These are phyloP conservation scores for Physcomitrium patens DNA, from an alignment of 225 moss, liverwort and hornwort species.

Conservation along the genomic window DNA sequence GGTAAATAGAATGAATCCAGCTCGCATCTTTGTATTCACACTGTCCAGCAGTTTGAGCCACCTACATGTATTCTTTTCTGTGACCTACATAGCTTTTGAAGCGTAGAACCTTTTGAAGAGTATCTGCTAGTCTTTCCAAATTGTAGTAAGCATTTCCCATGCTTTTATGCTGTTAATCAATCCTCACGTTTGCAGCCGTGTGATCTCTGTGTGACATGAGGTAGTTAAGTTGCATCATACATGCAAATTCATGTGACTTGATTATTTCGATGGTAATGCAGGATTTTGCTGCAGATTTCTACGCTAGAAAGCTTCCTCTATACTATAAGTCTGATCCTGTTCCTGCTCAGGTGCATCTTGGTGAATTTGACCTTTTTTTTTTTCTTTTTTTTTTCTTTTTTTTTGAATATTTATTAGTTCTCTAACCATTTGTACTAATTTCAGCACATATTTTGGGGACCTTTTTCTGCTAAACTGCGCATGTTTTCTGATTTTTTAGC, in stretches of 20 bases:
- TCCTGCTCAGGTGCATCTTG: constrained; percentile 55
- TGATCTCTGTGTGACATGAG: background rate
- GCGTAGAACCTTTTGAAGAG: background rate
- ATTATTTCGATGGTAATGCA: constrained; percentile 26
- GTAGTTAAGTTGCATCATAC: background rate
- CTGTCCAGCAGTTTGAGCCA: too few relatives aligned
- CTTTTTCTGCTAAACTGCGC: background rate
- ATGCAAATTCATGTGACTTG: background rate
- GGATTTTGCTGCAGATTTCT: constrained; percentile 60
- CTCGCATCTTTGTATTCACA: background rate
- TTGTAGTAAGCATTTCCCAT: background rate
- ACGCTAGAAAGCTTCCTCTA: constrained; percentile 47
- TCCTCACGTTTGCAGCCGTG: constrained; percentile 2
- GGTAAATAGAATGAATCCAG: constrained; percentile 34
- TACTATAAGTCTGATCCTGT: constrained; percentile 74
- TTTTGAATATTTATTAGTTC: background rate
- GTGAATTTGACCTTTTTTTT: background rate
- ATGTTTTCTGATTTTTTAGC: background rate
- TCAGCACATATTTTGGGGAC: background rate
- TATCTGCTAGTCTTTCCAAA: background rate
- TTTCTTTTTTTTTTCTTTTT: background rate
- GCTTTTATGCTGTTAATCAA: background rate
- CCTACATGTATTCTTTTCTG: too few relatives aligned
- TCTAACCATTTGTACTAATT: constrained; percentile 10
- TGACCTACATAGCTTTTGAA: too few relatives aligned